Percentiles rank a stretch among this genome's conserved stretches.
phyloP scores from a whole-genome alignment of 2,329 filamentous ascomycete genomes.

The Aureobasidium mangrovei region DNA sequence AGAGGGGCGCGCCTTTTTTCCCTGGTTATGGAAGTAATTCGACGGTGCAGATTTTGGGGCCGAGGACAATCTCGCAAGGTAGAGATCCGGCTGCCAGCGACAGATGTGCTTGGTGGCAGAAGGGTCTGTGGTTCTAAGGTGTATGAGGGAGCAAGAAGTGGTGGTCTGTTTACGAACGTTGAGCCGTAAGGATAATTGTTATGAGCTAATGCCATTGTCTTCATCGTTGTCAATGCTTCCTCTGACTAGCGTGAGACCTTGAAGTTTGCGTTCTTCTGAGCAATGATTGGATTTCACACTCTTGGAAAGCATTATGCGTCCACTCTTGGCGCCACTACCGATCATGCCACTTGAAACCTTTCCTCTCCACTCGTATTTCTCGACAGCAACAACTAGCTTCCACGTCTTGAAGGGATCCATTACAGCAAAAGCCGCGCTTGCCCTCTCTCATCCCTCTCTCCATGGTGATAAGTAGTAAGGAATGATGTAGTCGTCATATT shows the following conservation, averaged over 20 bases:
- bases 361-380: too few species aligned
- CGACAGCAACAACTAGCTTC: too few species aligned
- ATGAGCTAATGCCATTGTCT: background rate
- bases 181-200: background rate
- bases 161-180: background rate
- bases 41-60: slow-evolving; percentile 34
- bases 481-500: background rate
- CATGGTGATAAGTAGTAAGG: background rate
- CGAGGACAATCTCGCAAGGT: slow-evolving; percentile 32
- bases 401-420: too few species aligned
- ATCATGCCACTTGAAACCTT: too few species aligned
- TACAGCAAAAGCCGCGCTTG: too few species aligned
- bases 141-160: background rate
- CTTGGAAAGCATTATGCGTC: too few species aligned
- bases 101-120: slow-evolving; percentile 48
- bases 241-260: too few species aligned
- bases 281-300: too few species aligned
- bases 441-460: background rate
- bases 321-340: too few species aligned
- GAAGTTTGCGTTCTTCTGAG: too few species aligned
- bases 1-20: slow-evolving; percentile 36
- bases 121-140: slow-evolving; percentile 31
- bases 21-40: slow-evolving; percentile 38
- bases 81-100: slow-evolving; percentile 39
- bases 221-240: too few species aligned